Conservation (phyloP, 306 rosid species). For the Lagenaria siceraria region DNA sequence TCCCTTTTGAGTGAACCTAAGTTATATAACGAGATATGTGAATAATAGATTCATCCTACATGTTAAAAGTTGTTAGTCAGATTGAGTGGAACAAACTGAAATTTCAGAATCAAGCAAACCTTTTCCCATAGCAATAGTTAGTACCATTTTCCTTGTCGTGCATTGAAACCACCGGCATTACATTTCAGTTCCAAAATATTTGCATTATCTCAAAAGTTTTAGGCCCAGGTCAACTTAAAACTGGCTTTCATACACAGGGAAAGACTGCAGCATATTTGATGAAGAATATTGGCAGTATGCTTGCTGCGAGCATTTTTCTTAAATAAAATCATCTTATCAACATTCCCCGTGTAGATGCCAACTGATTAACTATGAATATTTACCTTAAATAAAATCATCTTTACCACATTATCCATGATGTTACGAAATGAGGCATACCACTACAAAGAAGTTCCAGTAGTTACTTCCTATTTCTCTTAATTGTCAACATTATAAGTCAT, state of each 20-base stretch:
- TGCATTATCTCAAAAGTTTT: neutral
- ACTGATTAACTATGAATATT: neutral
- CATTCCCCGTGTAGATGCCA: neutral
- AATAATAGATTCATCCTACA: neutral
- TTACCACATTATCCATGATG: neutral
- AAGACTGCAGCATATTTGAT: neutral
- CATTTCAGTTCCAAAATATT: neutral
- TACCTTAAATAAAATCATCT: neutral
- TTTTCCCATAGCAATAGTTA: neutral
- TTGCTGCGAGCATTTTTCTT: neutral
- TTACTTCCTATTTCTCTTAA: neutral
- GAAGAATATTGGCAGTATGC: neutral
- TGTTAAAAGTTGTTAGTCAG: neutral
- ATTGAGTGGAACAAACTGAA: neutral
- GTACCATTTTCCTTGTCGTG: neutral
- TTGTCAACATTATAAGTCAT: neutral
- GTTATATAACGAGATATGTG: conserved; percentile 1
- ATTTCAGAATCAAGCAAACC: neutral
- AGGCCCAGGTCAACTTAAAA: neutral
- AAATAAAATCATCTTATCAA: neutral
- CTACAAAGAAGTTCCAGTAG: neutral
- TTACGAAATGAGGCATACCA: neutral
- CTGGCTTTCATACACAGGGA: neutral
- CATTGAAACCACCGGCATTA: neutral
- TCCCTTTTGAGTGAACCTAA: conserved; percentile 86